Percentiles rank a stretch among this genome's conserved stretches.
Conservation (phyloP, 1,284 basidiomycete species). For the Trichosporon coremiiforme region DNA sequence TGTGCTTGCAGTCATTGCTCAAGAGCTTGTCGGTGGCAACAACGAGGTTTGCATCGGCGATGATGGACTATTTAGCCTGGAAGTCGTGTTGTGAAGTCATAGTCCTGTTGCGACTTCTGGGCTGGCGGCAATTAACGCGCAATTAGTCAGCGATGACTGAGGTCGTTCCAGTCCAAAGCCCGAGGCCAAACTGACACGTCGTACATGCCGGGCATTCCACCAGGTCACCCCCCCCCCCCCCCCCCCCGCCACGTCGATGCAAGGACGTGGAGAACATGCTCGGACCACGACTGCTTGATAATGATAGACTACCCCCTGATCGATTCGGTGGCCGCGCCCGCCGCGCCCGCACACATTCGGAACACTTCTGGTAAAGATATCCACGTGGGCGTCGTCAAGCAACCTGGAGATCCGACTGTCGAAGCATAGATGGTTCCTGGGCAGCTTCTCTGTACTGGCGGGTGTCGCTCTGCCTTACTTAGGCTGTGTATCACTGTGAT, state of each 20-base stretch:
- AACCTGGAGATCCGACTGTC: neutral
- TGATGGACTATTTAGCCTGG: neutral
- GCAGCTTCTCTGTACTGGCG: neutral
- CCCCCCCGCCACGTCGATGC: neutral
- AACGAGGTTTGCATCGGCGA: neutral
- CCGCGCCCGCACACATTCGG: slow-evolving; percentile 6
- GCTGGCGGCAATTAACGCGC: neutral
- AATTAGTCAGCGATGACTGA: slow-evolving; percentile 9
- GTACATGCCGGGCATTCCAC: neutral
- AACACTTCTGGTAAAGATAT: neutral
- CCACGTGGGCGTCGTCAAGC: slow-evolving; percentile 1
- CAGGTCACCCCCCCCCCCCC: neutral
- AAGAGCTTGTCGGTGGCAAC: neutral
- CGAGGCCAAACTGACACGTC: neutral
- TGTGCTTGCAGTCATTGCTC: neutral
- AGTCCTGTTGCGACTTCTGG: neutral
- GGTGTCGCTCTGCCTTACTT: neutral
- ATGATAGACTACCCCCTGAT: neutral
- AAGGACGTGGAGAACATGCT: slow-evolving; percentile 3
- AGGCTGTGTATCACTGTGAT: neutral
- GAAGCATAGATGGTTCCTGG: neutral
- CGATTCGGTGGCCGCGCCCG: neutral
- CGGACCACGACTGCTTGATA: neutral
- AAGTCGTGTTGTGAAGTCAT: neutral
- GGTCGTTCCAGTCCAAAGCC: neutral